Conservation (phyloP, 441 rosid species). For the Jatropha multifida region DNA sequence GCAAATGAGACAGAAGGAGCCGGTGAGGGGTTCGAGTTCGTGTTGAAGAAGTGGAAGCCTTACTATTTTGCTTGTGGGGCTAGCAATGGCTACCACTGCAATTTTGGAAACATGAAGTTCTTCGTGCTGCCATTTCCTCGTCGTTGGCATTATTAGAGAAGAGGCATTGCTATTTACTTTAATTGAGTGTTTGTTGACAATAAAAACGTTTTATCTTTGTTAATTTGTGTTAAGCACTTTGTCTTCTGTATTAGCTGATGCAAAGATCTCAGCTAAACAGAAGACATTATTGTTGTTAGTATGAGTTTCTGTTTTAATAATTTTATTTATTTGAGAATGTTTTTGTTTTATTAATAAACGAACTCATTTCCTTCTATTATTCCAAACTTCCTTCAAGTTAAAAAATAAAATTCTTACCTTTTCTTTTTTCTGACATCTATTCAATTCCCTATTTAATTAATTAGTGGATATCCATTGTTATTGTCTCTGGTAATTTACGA, state of each 20-base stretch:
- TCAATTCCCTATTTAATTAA: too few species aligned
- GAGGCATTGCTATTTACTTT: too few species aligned
- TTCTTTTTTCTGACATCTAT: too few species aligned
- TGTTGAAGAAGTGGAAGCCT: constrained; percentile 41
- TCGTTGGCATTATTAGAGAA: constrained; percentile 24
- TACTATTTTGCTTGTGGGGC: constrained; percentile 62
- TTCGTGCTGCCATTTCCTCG: constrained; percentile 45
- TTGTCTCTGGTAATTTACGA: too few species aligned
- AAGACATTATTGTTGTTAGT: not conserved
- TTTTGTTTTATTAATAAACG: too few species aligned
- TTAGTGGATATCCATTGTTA: too few species aligned
- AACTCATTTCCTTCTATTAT: too few species aligned
- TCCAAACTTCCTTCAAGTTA: too few species aligned
- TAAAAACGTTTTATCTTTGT: not conserved
- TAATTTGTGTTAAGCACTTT: not conserved
- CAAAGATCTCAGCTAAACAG: not conserved
- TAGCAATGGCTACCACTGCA: constrained; percentile 54
- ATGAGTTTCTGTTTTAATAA: too few species aligned
- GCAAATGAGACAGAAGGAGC: constrained; percentile 47
- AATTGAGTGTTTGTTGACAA: too few species aligned
- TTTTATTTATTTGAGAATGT: too few species aligned
- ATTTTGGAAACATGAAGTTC: constrained; percentile 59
- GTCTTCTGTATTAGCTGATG: not conserved
- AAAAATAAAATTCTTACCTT: too few species aligned
- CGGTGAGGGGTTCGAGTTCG: constrained; percentile 52